phyloP scores from a whole-genome alignment of 768 basidiomycete genomes.

The Roridomyces roridus region DNA sequence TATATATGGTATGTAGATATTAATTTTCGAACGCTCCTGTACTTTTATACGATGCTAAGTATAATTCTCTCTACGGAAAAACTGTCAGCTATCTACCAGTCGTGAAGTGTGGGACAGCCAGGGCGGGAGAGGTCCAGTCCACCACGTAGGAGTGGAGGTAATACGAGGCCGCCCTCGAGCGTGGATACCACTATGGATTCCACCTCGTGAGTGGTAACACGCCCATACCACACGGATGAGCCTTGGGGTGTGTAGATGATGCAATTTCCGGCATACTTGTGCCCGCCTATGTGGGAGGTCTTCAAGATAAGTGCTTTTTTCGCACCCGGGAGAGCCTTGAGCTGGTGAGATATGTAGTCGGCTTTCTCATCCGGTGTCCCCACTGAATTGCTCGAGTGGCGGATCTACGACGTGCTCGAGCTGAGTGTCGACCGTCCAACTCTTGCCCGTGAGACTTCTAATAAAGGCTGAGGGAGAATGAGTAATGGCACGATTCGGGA shows the following conservation, averaged over 20 bases:
- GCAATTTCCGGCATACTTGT: slow-evolving; percentile 78
- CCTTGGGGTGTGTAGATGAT: slow-evolving; percentile 87
- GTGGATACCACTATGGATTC: slow-evolving; percentile 87
- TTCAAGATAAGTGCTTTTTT: slow-evolving; percentile 83
- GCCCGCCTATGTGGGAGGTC: slow-evolving; percentile 92
- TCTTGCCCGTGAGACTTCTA: slow-evolving; percentile 64
- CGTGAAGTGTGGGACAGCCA: slow-evolving; percentile 69
- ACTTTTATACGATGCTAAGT: background rate
- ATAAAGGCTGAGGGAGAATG: slow-evolving; percentile 57
- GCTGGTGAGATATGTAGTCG: slow-evolving; percentile 55
- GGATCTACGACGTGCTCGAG: slow-evolving; percentile 60
- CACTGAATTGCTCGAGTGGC: slow-evolving; percentile 66
- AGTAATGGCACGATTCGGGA: background rate
- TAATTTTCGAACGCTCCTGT: slow-evolving; percentile 5
- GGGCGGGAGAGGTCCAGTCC: slow-evolving; percentile 81
- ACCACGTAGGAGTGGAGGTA: slow-evolving; percentile 86
- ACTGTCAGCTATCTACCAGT: no score
- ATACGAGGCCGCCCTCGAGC: slow-evolving; percentile 71
- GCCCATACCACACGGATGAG: slow-evolving; percentile 90
- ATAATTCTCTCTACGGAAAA: no score
- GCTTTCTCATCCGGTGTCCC: slow-evolving; percentile 61
- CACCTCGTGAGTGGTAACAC: slow-evolving; percentile 90
- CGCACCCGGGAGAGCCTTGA: slow-evolving; percentile 57
- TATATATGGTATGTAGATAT: slow-evolving; percentile 8
- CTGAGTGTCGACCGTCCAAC: slow-evolving; percentile 80